Evolutionary conservation across 108 stramenopile genomes (phyloP), one percentile per base, ranked within the genome.

Genomic region (Cyclotella cryptica): DNA sequence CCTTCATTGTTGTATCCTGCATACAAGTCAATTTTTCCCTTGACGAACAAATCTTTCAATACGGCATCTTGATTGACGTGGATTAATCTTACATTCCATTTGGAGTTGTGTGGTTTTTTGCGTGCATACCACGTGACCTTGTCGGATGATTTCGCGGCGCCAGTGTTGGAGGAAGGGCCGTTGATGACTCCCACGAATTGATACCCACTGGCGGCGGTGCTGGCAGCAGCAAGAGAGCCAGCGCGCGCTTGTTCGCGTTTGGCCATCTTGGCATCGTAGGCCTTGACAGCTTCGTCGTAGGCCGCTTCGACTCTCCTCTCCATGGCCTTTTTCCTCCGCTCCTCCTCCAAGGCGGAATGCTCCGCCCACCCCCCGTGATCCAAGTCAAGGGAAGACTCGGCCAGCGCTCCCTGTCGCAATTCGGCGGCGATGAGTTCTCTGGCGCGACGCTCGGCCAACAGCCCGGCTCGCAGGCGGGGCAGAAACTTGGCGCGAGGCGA

Each of bases 141-240:
- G 11, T 45, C 53, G 42, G 42, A 15, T 68, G 79, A 29, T 46
- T 29, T 18, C 43, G 18, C 7, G 46, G 21, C 26, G 26, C 65
- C 22, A 70, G 75, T 27, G 35, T 61, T 61, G 30, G 35, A 61
- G 7, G 29, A 17, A 35, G 11, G 55, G 15, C 69, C 71, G 54
- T 86, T 84, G 1, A 90, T 83, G 12, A 95, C 87, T 58, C 95
- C 95, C 0, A 96, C 95, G 74, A 93, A 93, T 74, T 96, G 95
- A 77, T 90, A 93, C 24, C 60, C 58, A 35, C 27, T 54, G 22
- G 21, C 41, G 51, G 35, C 14, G 35, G 44, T 21, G 53, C 4
- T 42, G 10, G 24, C 55, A 26, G 46, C 42, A 19, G 58, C n/a
- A 52, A 42, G 12, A n/a, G 40, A 28, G 39, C 64, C 60, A 0